Evolutionary conservation across 1,284 basidiomycete genomes (phyloP), one percentile per base, ranked within the genome.

Genomic region (Cryptococcus maquisensis): DNA sequence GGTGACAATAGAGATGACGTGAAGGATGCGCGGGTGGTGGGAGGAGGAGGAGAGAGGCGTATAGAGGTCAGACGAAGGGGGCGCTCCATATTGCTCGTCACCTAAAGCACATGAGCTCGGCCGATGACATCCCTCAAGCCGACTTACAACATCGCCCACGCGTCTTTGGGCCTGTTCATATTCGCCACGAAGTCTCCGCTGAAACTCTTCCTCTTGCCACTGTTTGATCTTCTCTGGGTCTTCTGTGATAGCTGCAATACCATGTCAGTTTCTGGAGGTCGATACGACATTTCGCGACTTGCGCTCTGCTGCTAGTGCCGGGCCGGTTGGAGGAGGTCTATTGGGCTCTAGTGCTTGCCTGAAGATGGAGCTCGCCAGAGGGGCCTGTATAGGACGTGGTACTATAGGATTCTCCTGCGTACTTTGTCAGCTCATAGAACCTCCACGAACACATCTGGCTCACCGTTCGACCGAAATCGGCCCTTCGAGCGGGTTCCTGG

Each of bases 1-100:
- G 92, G 92, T 26, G 83, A 78, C 52, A 96, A 82, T 56, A 98
- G 79, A 48, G 82, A 85, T 18, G 79, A 80, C 18, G 98, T 83
- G 79, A 97, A 97, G 0, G 86, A 83, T 26, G 83, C 76, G 8
- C 92, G 84, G 0, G 93, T 93, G 37, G 81, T 67, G 15, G 68
- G 77, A 2, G 78, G 75, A 0, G 90, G 84, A 50, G 92, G 92
- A 54, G 86, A 81, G 20, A 98, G 82, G 55, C 87, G 87, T 40
- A 98, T 86, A 1, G 86, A 81, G 4, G 85, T 82, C 39, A 94
- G 81, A 38, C 81, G 81, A 51, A 87, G 68, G 0, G 80, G 82
- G 0, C 83, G 80, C 4, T 81, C 74, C 48, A 86, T 74, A 66
- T 86, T 89, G 23, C 77, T 77, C 57, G 82, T 80, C n/a, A 90